Base-by-base conservation (phyloP, 2,329 filamentous ascomycete genomes). In the Rhynchosporium secalis region DNA sequence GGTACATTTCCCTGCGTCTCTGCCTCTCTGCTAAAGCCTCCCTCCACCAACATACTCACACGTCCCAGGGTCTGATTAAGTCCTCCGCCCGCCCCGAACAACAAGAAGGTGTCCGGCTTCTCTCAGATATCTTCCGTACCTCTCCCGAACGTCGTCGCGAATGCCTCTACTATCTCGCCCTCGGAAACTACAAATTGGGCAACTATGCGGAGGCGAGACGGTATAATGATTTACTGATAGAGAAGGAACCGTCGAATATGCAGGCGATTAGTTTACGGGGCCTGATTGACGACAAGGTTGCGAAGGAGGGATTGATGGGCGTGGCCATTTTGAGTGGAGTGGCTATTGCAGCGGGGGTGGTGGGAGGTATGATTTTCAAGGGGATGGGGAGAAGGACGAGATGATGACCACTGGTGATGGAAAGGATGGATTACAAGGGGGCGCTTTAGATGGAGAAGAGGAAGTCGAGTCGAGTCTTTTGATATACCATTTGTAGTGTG, bases 151-250 rank as follows among this genome's bases (percentile, higher is more conserved):
- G 95, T 71, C 89, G 95, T 74, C 89, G 95, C 73, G 95, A 99
- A 83, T 99, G 95, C 75, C 90, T 99, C 65, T 99, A 97, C 82
- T 99, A 99, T 78, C 87, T 99, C 59, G 95, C 92, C 31, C 85
- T 99, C 38, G 95, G 95, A 66, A 96, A 98, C 82, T 98, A 94
- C 85, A 98, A 98, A 81, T 86, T 99, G 52, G 94, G 93, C 65
- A 98, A 97, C 82, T 99, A 97, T 77, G 92, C 88, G 65, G 95
- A 99, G 75, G 94, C 94, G 64, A 84, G 94, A 72, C 85, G 91
- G 74, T 98, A 98, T 79, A 99, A 99, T 76, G 94, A 98, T 73
- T 82, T 94, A 56, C 81, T 99, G 65, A 78, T 98, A 59, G 92
- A 97, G 66, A 89, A 94, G 75, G 95, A 99, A 79, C 92, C 92